phyloP scores from a whole-genome alignment of 176 grass and related monocot genomes.

The Poa pratensis region DNA sequence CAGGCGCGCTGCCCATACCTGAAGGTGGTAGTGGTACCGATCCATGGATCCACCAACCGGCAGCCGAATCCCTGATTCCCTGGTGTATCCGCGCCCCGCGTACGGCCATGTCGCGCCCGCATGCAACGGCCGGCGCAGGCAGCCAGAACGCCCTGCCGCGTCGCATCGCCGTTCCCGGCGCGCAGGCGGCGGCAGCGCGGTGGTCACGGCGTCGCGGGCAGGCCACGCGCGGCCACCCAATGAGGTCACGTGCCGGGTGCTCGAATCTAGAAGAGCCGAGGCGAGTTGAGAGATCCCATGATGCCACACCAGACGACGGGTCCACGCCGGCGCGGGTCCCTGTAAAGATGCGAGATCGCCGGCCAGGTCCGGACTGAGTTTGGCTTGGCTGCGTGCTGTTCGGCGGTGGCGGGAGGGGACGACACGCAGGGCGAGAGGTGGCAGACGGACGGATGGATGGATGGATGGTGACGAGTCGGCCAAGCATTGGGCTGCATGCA shows the following conservation, averaged over 20 bases:
- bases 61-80: too few species aligned
- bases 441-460: not conserved
- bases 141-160: too few species aligned
- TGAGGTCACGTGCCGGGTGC: too few species aligned
- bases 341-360: conserved; percentile 30
- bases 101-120: not conserved
- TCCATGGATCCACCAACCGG: not conserved
- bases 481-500: too few species aligned
- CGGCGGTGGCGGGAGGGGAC: not conserved
- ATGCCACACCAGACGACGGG: too few species aligned
- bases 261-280: too few species aligned
- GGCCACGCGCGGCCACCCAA: too few species aligned
- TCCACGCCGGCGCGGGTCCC: not conserved
- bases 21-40: conserved; percentile 14
- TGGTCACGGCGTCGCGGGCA: too few species aligned
- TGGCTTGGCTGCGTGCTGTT: conserved; percentile 12
- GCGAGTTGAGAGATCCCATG: too few species aligned
- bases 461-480: not conserved
- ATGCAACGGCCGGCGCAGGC: not conserved
- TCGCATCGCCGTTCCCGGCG: too few species aligned
- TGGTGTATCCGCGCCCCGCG: not conserved
- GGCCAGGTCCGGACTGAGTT: not conserved
- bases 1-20: conserved; percentile 3
- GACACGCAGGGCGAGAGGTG: not conserved
- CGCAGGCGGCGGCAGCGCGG: too few species aligned